Evolutionary conservation across 2,329 filamentous ascomycete genomes (phyloP).

Genomic region (Talaromyces sp.): DNA sequence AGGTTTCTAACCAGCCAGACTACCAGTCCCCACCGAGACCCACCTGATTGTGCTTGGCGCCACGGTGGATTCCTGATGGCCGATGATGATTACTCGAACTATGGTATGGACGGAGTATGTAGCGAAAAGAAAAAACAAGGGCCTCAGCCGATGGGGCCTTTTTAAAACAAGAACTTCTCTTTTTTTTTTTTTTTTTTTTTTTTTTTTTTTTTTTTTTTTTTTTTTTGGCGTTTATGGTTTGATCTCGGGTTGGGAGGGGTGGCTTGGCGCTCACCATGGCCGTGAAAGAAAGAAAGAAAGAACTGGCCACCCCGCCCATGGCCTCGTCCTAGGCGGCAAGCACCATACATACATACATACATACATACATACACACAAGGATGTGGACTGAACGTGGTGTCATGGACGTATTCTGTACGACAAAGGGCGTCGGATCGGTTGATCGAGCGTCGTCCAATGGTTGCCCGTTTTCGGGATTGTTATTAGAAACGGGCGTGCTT

Average conservation of each 20-base stretch:
- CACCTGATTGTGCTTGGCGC: neutral
- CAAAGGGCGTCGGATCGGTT: neutral
- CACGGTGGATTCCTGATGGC: slow-evolving; percentile 4
- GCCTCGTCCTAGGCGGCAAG: neutral
- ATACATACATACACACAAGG: too few species aligned
- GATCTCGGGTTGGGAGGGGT: neutral
- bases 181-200: too few species aligned
- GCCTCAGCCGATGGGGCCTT: neutral
- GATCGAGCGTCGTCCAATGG: neutral
- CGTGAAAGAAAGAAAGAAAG: neutral
- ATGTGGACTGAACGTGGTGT: neutral
- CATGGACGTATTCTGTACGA: too few species aligned
- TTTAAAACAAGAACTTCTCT: neutral
- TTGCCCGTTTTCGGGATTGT: neutral
- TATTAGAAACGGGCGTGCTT: neutral
- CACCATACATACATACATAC: neutral
- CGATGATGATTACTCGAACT: too few species aligned
- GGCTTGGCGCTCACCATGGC: neutral
- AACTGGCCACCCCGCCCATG: neutral
- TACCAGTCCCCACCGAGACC: neutral
- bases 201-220: too few species aligned
- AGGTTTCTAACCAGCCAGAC: neutral
- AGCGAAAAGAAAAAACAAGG: too few species aligned
- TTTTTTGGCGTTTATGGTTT: neutral
- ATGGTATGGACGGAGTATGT: too few species aligned